These are phyloP conservation scores for Pistacia vera DNA, from an alignment of 345 rosid genomes.

Conservation along the genomic window DNA sequence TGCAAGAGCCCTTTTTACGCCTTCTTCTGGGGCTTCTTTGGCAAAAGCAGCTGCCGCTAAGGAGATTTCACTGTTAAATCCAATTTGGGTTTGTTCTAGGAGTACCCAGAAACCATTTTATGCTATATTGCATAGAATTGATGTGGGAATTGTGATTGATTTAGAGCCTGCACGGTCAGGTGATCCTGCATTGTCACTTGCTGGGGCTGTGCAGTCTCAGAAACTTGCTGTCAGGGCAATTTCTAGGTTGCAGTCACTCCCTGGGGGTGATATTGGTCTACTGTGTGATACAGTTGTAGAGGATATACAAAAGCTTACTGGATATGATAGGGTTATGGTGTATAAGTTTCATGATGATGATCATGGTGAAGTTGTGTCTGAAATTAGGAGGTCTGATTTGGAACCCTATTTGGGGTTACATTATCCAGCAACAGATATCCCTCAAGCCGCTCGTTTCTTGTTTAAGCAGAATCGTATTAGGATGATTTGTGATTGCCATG, in stretches of 20 bases:
- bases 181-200: constrained; percentile 67
- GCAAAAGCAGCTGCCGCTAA: constrained; percentile 64
- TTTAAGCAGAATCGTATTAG: constrained; percentile 82
- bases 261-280: constrained; percentile 76
- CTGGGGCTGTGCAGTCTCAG: constrained; percentile 86
- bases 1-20: constrained; percentile 63
- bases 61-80: constrained; percentile 73
- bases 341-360: constrained; percentile 88
- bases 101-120: constrained; percentile 62
- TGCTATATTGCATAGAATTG: constrained; percentile 80
- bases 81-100: constrained; percentile 67
- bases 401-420: constrained; percentile 90
- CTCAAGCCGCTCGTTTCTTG: constrained; percentile 85
- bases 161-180: constrained; percentile 72
- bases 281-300: constrained; percentile 85
- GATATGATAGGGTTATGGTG: constrained; percentile 89
- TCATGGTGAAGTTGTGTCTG: constrained; percentile 88
- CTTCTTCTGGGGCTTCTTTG: constrained; percentile 58
- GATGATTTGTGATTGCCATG: constrained; percentile 78
- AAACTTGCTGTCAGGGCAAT: constrained; percentile 80
- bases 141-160: constrained; percentile 79
- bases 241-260: constrained; percentile 82
- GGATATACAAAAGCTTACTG: constrained; percentile 82
- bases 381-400: constrained; percentile 78
- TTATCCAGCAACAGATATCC: constrained; percentile 88